Evolutionary conservation across 75 land plant genomes (phyloP), one percentile per base, ranked within the genome.

Genomic region (Ceratopteris richardii): DNA sequence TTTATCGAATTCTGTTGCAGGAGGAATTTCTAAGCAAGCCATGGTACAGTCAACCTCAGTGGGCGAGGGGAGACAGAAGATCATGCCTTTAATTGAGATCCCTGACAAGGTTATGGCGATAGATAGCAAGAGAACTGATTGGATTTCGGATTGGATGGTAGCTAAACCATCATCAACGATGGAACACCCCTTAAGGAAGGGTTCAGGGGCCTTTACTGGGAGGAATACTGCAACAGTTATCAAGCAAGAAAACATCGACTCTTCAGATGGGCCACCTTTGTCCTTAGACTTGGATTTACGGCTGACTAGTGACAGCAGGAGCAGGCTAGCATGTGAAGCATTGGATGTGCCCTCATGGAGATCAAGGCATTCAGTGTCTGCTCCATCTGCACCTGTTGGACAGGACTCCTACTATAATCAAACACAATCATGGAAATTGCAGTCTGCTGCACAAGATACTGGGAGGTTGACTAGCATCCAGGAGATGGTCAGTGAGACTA

Each of bases 401-500:
- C 18, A 4, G 18, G 50, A 21, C 14, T 21, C 54, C 1, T 2
- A 4, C 28, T 24, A 4, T 23, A 23, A 28, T 4, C 22, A 28
- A 22, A 4, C 7, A 46, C 22, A 21, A 14, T 6, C 22, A 46
- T 52, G 54, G 54, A 52, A 26, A 24, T 52, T 25, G 54, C 24
- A 52, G 24, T 28, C 54, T 3, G 24, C 28, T 23, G 54, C 28
- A 13, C 29, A 3, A 4, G 23, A 22, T 25, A 52, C 3, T 23
- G 29, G 5, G 5, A 18, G 25, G 28, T 28, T 14, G 24, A 14
- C 28, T 26, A 26, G 54, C 54, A 24, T 26, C 2, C 29, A 23
- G 27, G 29, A 23, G 54, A 52, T 24, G 54, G 29, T 52, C 5
- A 52, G 28, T 13, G 54, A 52, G 54, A 24, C 54, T 13, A 52